phyloP scores from a whole-genome alignment of 164 flowering plant genomes.

The Chimonanthus praecox region DNA sequence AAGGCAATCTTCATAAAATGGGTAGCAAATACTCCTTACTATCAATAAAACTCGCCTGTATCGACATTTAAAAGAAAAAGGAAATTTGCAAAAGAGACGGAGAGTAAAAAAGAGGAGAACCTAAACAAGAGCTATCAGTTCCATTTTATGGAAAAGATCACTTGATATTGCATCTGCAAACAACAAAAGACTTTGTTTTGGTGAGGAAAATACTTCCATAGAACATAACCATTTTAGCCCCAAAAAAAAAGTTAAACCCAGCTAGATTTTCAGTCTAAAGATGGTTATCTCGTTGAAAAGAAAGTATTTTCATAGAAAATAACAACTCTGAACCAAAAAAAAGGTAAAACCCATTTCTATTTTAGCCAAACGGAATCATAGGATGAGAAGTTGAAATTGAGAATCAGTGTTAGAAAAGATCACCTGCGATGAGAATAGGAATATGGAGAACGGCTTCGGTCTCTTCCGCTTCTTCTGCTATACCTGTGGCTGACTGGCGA shows the following conservation, averaged over 20 bases:
- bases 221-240: no score
- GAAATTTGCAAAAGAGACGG: not conserved
- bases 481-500: slow-evolving; percentile 12
- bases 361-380: no score
- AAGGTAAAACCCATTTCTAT: no score
- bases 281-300: no score
- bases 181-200: no score
- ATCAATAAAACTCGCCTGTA: not conserved
- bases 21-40: not conserved
- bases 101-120: not conserved
- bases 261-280: no score
- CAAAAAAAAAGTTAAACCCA: no score
- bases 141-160: slow-evolving; percentile 21
- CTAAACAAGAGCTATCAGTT: not conserved
- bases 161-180: slow-evolving; percentile 31
- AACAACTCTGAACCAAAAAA: no score
- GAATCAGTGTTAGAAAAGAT: slow-evolving; percentile 4
- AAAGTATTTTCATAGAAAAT: no score
- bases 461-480: slow-evolving; percentile 20
- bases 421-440: slow-evolving; percentile 66
- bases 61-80: not conserved
- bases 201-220: no score
- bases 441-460: slow-evolving; percentile 17
- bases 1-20: not conserved
- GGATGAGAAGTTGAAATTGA: no score